These are phyloP conservation scores for Diversispora epigaea DNA, from an alignment of 192 early-diverging fungal species.

Conservation along the genomic window DNA sequence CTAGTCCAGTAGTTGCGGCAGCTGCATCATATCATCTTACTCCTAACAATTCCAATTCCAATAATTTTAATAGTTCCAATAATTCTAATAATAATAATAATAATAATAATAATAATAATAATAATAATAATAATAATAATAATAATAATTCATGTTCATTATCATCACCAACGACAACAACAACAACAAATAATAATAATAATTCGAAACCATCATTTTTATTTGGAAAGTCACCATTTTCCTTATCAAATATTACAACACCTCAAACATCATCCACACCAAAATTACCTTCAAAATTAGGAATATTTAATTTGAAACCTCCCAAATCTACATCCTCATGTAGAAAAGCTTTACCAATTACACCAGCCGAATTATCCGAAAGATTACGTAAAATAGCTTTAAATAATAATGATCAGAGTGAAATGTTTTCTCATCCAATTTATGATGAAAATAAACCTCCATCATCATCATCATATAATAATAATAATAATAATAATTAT, in stretches of 20 bases:
- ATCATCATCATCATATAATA: background rate
- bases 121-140: too few species aligned
- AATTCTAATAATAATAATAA: too few species aligned
- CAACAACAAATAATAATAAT: background rate
- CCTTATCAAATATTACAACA: conserved; percentile 5
- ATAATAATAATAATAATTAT: too few species aligned
- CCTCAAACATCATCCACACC: background rate
- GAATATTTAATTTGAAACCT: conserved; percentile 15
- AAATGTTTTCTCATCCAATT: background rate
- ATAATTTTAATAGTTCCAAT: too few species aligned
- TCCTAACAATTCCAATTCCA: background rate
- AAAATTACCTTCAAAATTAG: conserved; percentile 13
- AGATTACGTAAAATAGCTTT: conserved; percentile 9
- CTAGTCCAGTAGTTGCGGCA: background rate
- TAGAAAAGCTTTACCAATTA: conserved; percentile 28
- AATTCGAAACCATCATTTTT: conserved; percentile 1
- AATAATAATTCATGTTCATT: too few species aligned
- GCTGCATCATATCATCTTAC: background rate
- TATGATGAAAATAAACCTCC: conserved; percentile 4
- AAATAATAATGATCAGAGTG: background rate
- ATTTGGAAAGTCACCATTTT: conserved; percentile 21
- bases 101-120: too few species aligned
- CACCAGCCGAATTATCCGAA: conserved; percentile 19
- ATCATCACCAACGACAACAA: too few species aligned
- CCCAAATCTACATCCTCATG: conserved; percentile 10